phyloP scores from a whole-genome alignment of 352 stramenopile genomes.

The Phytophthora colocasiae region DNA sequence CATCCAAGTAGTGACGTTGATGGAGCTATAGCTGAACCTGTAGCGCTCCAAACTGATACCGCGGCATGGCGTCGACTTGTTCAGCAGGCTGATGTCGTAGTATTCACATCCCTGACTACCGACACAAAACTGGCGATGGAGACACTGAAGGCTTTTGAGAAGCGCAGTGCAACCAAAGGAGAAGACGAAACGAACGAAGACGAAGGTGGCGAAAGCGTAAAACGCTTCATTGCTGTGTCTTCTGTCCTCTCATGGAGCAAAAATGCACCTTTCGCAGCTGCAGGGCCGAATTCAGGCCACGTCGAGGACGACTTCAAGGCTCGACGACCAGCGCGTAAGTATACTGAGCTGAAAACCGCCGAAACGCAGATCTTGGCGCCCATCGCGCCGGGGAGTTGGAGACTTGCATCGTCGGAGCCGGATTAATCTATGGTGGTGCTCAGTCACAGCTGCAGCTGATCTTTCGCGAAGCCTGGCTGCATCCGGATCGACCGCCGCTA shows the following conservation, averaged over 20 bases:
- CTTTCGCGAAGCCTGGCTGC: constrained; percentile 81
- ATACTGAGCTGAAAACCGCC: constrained; percentile 77
- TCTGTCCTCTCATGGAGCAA: constrained; percentile 86
- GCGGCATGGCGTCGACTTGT: constrained; percentile 61
- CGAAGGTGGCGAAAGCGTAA: constrained; percentile 38
- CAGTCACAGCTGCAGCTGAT: constrained; percentile 70
- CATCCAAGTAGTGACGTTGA: constrained; percentile 62
- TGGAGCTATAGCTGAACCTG: constrained; percentile 55
- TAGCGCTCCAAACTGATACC: constrained; percentile 59
- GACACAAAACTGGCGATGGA: constrained; percentile 71
- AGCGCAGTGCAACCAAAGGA: constrained; percentile 29
- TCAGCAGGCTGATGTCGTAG: constrained; percentile 57
- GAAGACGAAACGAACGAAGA: constrained; percentile 46
- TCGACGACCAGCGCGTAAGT: constrained; percentile 73
- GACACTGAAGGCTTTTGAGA: constrained; percentile 73
- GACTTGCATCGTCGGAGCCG: constrained; percentile 76
- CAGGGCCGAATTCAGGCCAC: constrained; percentile 47
- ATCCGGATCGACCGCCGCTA: constrained; percentile 57
- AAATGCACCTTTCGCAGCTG: constrained; percentile 59
- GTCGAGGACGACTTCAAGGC: constrained; percentile 83
- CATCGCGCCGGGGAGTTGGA: constrained; percentile 66
- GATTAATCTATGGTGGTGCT: constrained; percentile 80
- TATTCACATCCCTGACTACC: constrained; percentile 57
- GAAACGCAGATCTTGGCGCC: constrained; percentile 86
- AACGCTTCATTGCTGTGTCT: constrained; percentile 80